Percentiles rank a stretch among this genome's conserved stretches.
These are phyloP conservation scores for Torulaspora pretoriensis DNA, from an alignment of 1,139 yeast species.

Conservation along the genomic window DNA sequence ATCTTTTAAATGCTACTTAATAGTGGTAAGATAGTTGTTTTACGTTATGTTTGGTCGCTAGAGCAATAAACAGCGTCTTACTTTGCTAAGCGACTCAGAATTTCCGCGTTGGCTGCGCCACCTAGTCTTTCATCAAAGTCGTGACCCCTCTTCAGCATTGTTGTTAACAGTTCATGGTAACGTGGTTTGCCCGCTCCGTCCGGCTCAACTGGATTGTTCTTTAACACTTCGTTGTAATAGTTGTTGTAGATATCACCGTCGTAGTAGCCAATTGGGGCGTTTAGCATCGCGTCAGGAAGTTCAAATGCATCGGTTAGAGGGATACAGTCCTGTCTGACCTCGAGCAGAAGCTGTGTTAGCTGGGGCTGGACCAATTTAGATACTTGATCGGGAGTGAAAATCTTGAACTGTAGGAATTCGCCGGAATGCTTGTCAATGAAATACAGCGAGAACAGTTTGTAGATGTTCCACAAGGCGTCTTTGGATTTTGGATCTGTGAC, in stretches of 20 bases:
- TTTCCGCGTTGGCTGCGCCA: constrained; percentile 44
- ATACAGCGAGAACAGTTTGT: constrained; percentile 61
- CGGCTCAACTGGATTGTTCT: constrained; percentile 42
- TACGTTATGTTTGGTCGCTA: neutral
- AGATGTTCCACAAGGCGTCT: constrained; percentile 45
- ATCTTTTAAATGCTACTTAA: neutral
- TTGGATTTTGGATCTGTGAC: constrained; percentile 35
- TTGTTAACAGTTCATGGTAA: constrained; percentile 49
- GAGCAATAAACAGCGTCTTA: constrained; percentile 7
- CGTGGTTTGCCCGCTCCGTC: constrained; percentile 57
- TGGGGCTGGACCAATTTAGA: constrained; percentile 44
- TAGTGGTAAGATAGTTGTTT: neutral
- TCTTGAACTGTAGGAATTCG: constrained; percentile 63
- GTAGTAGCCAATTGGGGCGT: constrained; percentile 79
- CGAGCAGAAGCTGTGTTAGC: constrained; percentile 45
- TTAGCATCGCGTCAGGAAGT: constrained; percentile 77
- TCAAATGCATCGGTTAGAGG: constrained; percentile 88
- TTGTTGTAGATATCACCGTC: constrained; percentile 85
- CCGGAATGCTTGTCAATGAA: constrained; percentile 75
- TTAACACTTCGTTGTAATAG: constrained; percentile 51
- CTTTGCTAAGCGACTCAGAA: constrained; percentile 39
- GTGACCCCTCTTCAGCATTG: constrained; percentile 50
- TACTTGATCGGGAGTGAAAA: constrained; percentile 48
- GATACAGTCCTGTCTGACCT: constrained; percentile 66
- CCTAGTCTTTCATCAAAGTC: constrained; percentile 47